A percentile compares a stretch with the other conserved stretches of the same genome.
Evolutionary conservation across 768 basidiomycete species (phyloP).

Genomic region (Naganishia vaughanmartiniae): DNA sequence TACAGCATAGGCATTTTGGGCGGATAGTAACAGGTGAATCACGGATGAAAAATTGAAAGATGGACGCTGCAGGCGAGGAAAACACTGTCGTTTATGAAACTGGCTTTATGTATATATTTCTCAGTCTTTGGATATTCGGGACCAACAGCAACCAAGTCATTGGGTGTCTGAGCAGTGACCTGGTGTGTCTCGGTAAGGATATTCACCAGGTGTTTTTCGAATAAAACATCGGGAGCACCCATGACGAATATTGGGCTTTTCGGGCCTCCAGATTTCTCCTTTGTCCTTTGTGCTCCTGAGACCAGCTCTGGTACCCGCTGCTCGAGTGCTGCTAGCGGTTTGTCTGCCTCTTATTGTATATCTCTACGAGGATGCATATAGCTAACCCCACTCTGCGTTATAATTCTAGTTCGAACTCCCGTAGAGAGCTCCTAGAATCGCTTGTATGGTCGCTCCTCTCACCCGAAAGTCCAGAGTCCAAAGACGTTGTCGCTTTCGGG

Average conservation of each 20-base stretch:
- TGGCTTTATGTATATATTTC: not conserved
- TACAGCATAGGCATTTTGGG: constrained; percentile 49
- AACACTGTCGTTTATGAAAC: not conserved
- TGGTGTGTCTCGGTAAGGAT: constrained; percentile 23
- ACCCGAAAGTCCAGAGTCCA: not conserved
- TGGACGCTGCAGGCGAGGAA: not conserved
- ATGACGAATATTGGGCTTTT: constrained; percentile 4
- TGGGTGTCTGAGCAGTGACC: not conserved
- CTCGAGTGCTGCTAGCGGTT: not conserved
- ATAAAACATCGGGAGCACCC: constrained; percentile 8
- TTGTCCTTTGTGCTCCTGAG: too few relatives aligned
- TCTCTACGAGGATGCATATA: too few relatives aligned
- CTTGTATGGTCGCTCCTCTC: too few relatives aligned
- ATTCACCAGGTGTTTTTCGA: constrained; percentile 16
- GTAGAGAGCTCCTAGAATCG: too few relatives aligned
- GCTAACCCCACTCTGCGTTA: too few relatives aligned
- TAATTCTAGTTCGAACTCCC: too few relatives aligned
- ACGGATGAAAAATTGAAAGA: not conserved
- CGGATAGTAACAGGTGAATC: too few relatives aligned
- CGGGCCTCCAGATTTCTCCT: not conserved
- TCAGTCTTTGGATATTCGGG: too few relatives aligned
- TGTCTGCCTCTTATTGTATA: too few relatives aligned
- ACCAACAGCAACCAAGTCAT: constrained; percentile 6
- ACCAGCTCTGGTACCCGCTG: not conserved
- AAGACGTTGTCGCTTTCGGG: not conserved